phyloP scores from a whole-genome alignment of 1,284 basidiomycete genomes.

The Trichosporon ovoides region DNA sequence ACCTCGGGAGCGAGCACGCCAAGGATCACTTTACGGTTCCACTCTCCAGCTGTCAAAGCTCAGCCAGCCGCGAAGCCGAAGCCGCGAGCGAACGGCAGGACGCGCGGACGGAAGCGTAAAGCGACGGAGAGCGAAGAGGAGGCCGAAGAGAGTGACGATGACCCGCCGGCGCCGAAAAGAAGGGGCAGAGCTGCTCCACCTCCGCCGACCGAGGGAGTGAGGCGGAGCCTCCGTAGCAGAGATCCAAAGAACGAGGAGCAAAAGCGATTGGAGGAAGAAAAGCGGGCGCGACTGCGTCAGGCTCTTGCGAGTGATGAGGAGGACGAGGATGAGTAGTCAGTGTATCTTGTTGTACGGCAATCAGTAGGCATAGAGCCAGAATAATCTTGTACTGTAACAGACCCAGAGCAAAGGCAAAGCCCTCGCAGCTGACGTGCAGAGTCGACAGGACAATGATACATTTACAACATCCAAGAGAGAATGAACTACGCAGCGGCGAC shows the following conservation, averaged over 20 bases:
- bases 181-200: neutral
- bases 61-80: neutral
- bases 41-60: neutral
- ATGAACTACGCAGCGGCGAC: neutral
- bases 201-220: neutral
- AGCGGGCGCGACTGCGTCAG: constrained; percentile 21
- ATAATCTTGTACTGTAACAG: neutral
- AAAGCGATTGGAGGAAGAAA: constrained; percentile 26
- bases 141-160: constrained; percentile 8
- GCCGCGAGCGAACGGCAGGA: neutral
- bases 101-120: constrained; percentile 6
- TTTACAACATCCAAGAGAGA: neutral
- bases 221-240: constrained; percentile 27
- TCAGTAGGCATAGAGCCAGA: too few species aligned
- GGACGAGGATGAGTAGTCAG: neutral
- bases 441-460: too few species aligned
- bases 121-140: neutral
- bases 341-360: constrained; percentile 4
- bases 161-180: neutral
- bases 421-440: neutral
- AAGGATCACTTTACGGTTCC: constrained; percentile 6
- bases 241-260: constrained; percentile 27
- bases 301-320: constrained; percentile 26
- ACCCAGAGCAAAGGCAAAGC: too few species aligned
- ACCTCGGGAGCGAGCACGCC: neutral